Conservation (phyloP, 306 rosid species). For the Castanea crenata region DNA sequence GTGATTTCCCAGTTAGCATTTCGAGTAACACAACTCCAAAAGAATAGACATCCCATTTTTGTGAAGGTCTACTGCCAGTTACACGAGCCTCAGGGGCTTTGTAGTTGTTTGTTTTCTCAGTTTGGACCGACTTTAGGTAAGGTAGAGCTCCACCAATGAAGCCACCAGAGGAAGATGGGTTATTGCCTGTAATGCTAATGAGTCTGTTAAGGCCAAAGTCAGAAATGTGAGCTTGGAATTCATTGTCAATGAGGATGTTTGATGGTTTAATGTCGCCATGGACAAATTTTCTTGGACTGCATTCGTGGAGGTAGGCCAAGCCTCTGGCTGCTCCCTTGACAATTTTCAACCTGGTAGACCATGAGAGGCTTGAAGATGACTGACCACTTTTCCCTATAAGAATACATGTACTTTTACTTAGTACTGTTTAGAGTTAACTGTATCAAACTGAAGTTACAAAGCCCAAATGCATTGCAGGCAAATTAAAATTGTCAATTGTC, state of each 20-base stretch:
- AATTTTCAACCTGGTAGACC: constrained; percentile 78
- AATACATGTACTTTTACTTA: no score
- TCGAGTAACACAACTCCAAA: constrained; percentile 87
- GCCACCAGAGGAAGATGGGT: constrained; percentile 82
- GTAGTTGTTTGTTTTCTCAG: constrained; percentile 72
- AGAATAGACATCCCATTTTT: constrained; percentile 91
- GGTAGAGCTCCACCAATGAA: constrained; percentile 91
- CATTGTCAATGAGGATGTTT: constrained; percentile 82
- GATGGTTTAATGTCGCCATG: constrained; percentile 96
- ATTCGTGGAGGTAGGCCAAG: constrained; percentile 93
- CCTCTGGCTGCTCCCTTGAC: constrained; percentile 90
- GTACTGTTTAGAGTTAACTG: no score
- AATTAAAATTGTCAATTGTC: not conserved
- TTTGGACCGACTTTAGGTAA: constrained; percentile 62
- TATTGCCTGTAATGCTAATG: constrained; percentile 83
- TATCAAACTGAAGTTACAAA: not conserved
- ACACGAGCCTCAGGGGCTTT: constrained; percentile 80
- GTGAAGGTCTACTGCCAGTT: constrained; percentile 68
- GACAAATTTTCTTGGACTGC: constrained; percentile 95
- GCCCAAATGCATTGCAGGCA: constrained; percentile 19
- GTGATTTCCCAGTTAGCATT: constrained; percentile 88
- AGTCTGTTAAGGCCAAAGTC: constrained; percentile 87
- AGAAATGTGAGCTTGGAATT: constrained; percentile 69
- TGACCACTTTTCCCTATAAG: constrained; percentile 75
- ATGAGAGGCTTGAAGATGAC: constrained; percentile 63